phyloP scores from a whole-genome alignment of 1,284 basidiomycete genomes.

The Rhodotorula sp. region DNA sequence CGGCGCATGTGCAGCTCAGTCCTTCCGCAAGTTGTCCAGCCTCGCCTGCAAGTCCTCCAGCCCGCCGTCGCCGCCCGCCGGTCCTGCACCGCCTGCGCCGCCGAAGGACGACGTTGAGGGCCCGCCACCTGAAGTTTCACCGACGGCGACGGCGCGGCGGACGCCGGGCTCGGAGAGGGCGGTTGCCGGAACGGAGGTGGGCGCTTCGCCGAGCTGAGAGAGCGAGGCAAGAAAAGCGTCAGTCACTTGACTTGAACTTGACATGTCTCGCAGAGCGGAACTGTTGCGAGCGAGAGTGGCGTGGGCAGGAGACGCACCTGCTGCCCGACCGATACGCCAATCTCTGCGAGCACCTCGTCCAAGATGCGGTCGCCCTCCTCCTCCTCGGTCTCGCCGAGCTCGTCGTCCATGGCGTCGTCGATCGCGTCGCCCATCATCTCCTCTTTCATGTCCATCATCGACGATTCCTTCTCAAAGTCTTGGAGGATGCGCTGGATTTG shows the following conservation, averaged over 20 bases:
- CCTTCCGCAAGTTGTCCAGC: conserved; percentile 70
- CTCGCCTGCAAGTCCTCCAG: conserved; percentile 87
- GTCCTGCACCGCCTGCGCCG: conserved; percentile 55
- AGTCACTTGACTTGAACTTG: too few relatives aligned
- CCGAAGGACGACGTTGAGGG: conserved; percentile 46
- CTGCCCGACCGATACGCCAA: conserved; percentile 88
- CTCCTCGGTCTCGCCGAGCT: conserved; percentile 77
- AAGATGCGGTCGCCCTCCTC: conserved; percentile 96
- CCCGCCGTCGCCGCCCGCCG: conserved; percentile 58
- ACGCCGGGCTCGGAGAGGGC: conserved; percentile 65
- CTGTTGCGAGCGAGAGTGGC: neutral
- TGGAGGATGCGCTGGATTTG: conserved; percentile 94
- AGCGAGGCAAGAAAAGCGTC: neutral
- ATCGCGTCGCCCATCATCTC: conserved; percentile 99
- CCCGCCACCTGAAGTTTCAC: conserved; percentile 58
- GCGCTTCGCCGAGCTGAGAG: conserved; percentile 76
- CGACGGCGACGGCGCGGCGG: conserved; percentile 76
- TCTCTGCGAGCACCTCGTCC: conserved; percentile 95
- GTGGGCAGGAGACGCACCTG: conserved; percentile 61
- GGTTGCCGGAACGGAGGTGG: conserved; percentile 64
- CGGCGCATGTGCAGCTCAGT: conserved; percentile 16
- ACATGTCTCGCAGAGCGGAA: conserved; percentile 16
- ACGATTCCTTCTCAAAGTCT: conserved; percentile 95
- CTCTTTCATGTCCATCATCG: conserved; percentile 99
- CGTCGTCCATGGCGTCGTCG: conserved; percentile 97